Evolutionary conservation across 306 rosid species (phyloP).

Genomic region (Phaseolus lunatus): DNA sequence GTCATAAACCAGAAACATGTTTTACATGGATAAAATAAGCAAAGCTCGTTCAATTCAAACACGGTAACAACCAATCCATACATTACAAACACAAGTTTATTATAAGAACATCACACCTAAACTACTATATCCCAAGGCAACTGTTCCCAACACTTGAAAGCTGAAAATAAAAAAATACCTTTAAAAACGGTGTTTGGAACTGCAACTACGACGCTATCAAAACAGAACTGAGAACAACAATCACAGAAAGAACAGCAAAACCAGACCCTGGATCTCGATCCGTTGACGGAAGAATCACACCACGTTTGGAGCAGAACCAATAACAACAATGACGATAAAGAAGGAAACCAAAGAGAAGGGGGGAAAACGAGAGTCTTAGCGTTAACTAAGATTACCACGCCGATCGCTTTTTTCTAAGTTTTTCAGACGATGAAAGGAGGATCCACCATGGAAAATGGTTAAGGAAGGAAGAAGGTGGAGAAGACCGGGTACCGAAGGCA

Average conservation of each 20-base stretch:
- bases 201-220: constrained; percentile 1
- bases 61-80: background rate
- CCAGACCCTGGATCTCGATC: constrained; percentile 19
- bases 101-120: background rate
- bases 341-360: background rate
- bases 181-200: constrained; percentile 23
- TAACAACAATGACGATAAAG: background rate
- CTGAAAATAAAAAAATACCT: constrained; percentile 42
- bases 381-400: constrained; percentile 95
- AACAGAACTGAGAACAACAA: constrained; percentile 31
- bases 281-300: constrained; percentile 16
- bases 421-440: constrained; percentile 82
- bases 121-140: background rate
- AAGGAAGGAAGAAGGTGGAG: constrained; percentile 56
- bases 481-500: constrained; percentile 79
- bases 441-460: constrained; percentile 62
- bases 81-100: background rate
- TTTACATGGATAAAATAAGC: background rate
- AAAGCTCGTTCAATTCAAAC: background rate
- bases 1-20: constrained; percentile 3
- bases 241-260: constrained; percentile 13
- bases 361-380: background rate
- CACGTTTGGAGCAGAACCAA: background rate
- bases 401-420: constrained; percentile 76
- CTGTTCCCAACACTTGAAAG: background rate